These are phyloP conservation scores for Wickerhamiella sorbophila DNA, from an alignment of 805 yeast species.

Conservation along the genomic window DNA sequence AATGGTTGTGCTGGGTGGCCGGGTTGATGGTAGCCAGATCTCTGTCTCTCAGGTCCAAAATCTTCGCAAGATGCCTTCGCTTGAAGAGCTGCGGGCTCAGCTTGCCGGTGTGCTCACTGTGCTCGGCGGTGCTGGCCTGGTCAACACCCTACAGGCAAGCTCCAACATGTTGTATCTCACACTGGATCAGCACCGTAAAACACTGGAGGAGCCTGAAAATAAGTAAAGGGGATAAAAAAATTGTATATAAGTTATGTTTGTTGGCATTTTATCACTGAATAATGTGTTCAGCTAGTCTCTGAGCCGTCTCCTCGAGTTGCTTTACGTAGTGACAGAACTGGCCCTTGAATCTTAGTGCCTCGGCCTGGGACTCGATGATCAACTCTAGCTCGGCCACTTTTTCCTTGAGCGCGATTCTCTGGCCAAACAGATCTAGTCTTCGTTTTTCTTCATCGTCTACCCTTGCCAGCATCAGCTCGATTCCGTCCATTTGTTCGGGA, in stretches of 20 bases:
- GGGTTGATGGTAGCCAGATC: constrained; percentile 47
- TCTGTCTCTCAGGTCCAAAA: constrained; percentile 38
- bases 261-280: background rate
- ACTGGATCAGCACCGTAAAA: constrained; percentile 46
- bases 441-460: constrained; percentile 18
- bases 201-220: constrained; percentile 17
- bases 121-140: constrained; percentile 81
- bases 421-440: constrained; percentile 15
- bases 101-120: constrained; percentile 71
- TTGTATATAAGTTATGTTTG: too few species aligned
- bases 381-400: constrained; percentile 10
- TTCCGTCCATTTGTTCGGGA: constrained; percentile 5
- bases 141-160: constrained; percentile 61
- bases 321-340: background rate
- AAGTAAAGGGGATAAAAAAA: background rate
- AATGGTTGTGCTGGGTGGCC: constrained; percentile 74
- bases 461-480: constrained; percentile 15
- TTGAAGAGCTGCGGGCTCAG: constrained; percentile 62
- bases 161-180: constrained; percentile 58
- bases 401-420: constrained; percentile 9
- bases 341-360: background rate
- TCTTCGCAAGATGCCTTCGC: constrained; percentile 61
- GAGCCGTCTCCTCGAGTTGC: background rate
- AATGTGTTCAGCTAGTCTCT: background rate
- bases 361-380: background rate